Evolutionary conservation across 2,329 filamentous ascomycete species (phyloP), one percentile per base, ranked within the genome.

Genomic region (Raffaelea deltoideospora): DNA sequence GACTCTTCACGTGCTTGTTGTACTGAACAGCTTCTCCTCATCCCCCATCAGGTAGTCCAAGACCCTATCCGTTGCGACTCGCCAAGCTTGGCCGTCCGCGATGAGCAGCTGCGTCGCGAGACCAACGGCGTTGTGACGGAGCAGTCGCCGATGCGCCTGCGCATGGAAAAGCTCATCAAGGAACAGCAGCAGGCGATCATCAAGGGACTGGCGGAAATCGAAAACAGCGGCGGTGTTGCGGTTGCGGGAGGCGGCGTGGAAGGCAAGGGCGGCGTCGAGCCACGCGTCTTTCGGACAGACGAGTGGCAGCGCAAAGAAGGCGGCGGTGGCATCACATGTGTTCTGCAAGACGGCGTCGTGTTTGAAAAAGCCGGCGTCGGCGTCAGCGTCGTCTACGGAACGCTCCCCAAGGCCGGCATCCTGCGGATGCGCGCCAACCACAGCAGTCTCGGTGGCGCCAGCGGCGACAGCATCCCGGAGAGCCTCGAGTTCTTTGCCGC

Each of bases 301-400:
- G 78, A 79, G 45, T 98, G 90, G 90, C 69, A 75, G 43, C 76
- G 90, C 35, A 78, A 82, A 40, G 78, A 86, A 53, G 90, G 90
- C 37, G 90, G 90, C 30, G 90, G 90, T 38, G 90, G 90, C 45
- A 87, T 88, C 48, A 92, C 85, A 14, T 94, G 87, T 58, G 87
- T 98, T 28, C 66, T 98, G 15, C 90, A 98, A 57, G 86, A 95
- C 46, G 87, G 90, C 47, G 88, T 92, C 43, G 85, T 95, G 35
- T 98, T 98, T 51, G 90, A 98, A 58, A 98, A 98, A 62, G 90
- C 83, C 31, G 90, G 90, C 22, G 86, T 96, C 41, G 94, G 93
- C 52, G 87, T 88, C 51, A 92, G 83, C 39, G 76, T 96, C 43
- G 90, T 98, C 34, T 96, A 98, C 54, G 90, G 90, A 42, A 81